phyloP scores from a whole-genome alignment of 2,329 filamentous ascomycete species.

The Penicillium brevicompactum region DNA sequence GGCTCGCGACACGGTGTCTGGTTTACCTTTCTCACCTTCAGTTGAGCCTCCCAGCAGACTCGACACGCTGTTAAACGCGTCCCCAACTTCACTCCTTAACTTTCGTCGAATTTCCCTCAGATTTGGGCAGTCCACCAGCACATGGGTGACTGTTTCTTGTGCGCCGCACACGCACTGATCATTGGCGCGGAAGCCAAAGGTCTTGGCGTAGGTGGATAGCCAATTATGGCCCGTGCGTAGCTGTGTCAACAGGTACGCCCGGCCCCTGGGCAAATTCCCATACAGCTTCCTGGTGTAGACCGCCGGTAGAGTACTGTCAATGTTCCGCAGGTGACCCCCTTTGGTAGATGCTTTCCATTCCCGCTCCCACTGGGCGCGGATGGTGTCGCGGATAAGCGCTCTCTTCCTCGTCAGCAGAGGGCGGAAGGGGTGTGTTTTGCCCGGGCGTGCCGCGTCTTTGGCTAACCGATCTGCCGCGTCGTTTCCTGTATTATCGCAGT shows the following conservation, averaged over 20 bases:
- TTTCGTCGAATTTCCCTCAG: too few species aligned
- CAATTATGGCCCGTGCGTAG: too few species aligned
- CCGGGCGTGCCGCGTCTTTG: conserved; percentile 6
- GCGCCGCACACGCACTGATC: too few species aligned
- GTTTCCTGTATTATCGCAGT: conserved; percentile 8
- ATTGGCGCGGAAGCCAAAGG: too few species aligned
- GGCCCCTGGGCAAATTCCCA: background rate
- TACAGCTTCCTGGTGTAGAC: conserved; percentile 5
- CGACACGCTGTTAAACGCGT: too few species aligned
- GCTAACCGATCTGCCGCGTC: conserved; percentile 6
- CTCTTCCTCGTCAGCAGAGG: background rate
- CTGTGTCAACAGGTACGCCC: background rate
- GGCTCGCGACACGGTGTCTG: too few species aligned
- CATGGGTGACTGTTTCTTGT: too few species aligned
- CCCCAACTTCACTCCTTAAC: too few species aligned
- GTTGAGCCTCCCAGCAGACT: too few species aligned
- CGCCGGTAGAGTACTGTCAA: conserved; percentile 5
- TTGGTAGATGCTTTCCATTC: conserved; percentile 1
- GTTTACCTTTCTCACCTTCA: too few species aligned
- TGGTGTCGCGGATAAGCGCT: background rate
- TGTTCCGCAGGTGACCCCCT: conserved; percentile 2
- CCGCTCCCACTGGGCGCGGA: background rate
- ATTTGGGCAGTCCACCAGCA: too few species aligned
- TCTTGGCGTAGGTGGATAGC: too few species aligned
- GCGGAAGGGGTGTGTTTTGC: conserved; percentile 1